Conservation (phyloP, 106 monocot genomes). For the Cymbidium sinense region DNA sequence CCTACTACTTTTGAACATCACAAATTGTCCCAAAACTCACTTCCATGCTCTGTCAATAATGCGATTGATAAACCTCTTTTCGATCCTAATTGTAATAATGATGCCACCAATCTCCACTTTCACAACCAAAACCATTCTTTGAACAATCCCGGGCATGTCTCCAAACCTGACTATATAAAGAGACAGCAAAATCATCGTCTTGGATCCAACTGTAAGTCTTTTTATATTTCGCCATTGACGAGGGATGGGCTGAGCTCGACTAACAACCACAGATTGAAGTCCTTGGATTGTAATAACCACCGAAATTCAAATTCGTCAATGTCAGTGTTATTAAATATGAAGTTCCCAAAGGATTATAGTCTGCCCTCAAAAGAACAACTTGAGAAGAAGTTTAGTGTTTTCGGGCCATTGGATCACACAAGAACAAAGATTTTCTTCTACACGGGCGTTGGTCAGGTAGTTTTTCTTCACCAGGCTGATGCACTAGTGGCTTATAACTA, state of each 20-base stretch:
- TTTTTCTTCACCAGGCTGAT: conserved; percentile 25
- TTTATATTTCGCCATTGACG: conserved; percentile 35
- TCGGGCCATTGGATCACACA: conserved; percentile 34
- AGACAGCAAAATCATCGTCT: background rate
- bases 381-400: conserved; percentile 31
- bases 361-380: conserved; percentile 40
- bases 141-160: background rate
- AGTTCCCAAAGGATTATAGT: conserved; percentile 36
- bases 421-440: conserved; percentile 46
- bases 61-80: background rate
- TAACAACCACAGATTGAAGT: background rate
- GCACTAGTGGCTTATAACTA: conserved; percentile 28
- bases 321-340: conserved; percentile 40
- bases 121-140: background rate
- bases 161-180: background rate
- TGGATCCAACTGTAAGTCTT: conserved; percentile 5
- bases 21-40: background rate
- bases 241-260: too few relatives aligned
- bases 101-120: too few relatives aligned
- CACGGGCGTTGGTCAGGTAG: conserved; percentile 40
- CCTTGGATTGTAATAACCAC: background rate
- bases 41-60: background rate
- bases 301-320: conserved; percentile 1
- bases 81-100: too few relatives aligned
- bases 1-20: background rate